Base-by-base conservation (phyloP, 148 eudicot genomes). In the Tetragonia tetragonoides region DNA sequence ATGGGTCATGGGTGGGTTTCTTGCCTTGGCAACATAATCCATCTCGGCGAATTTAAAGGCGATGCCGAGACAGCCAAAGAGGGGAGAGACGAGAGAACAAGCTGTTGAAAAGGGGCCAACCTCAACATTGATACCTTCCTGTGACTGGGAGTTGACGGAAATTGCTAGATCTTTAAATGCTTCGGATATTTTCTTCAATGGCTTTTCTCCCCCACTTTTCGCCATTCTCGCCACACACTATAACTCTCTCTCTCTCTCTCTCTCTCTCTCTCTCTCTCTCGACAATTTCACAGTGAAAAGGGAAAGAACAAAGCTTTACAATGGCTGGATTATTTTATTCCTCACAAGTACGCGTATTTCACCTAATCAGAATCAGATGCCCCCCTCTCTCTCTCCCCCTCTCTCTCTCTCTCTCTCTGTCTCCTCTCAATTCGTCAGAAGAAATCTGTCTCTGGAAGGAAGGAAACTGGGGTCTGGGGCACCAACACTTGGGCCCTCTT, bases 41-140 rank as follows among this genome's bases (percentile, higher is more conserved):
- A 88, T 85, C 74, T 92, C 98, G 9, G 98, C 98, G 76, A 95
- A 95, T 83, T 91, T 92, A 87, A 95, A 95, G 74, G 98, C 98
- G 83, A 95, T 87, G 23, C 98, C 98, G 23, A 95, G 89, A 75
- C 92, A 95, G 23, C 94, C 86, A 70, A 95, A 95, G 37, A 95
- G 89, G 17, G 98, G 98, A 42, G 98, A 92, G 66, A 95, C 95
- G 24, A 90, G 88, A n/a, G 94, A 82, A 70, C 97, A 92, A 59
- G 98, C 98, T 51, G 66, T 80, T 46, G 97, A 90, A 85, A 95
- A 95, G 10, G 90, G 87, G 70, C 87, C 89, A 41, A 92, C 77
- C 41, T 87, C 89, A 61, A 92, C 68, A 15, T 63, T 78, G n/a
- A 3, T n/a, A 56, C 16, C 12, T 4, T 82, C 84, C 68, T 81